A percentile compares a stretch with the other conserved stretches of the same genome.
These are phyloP conservation scores for Fusarium sp. DNA, from an alignment of 2,329 filamentous ascomycete genomes.

Conservation along the genomic window DNA sequence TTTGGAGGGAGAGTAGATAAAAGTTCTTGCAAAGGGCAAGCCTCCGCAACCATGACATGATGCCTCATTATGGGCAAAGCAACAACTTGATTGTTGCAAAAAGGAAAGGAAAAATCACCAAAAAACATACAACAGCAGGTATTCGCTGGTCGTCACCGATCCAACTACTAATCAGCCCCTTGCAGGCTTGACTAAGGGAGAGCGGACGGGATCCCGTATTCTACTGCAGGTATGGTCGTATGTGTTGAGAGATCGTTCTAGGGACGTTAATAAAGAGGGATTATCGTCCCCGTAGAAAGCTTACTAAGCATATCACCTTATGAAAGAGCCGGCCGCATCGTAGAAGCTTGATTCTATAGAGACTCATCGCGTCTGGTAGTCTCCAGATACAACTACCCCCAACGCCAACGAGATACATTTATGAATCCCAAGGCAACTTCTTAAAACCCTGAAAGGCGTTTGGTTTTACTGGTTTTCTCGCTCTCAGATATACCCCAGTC, in stretches of 20 bases:
- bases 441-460: not conserved
- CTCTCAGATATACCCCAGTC: slow-evolving; percentile 51
- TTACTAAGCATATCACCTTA: not conserved
- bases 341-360: not conserved
- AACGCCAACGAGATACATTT: not conserved
- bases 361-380: too few relatives aligned
- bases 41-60: not conserved
- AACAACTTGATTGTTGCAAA: not conserved
- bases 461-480: not conserved
- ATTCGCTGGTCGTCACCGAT: slow-evolving; percentile 27
- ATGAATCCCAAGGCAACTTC: not conserved
- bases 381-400: not conserved
- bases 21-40: not conserved
- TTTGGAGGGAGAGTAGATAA: too few relatives aligned
- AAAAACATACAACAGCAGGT: slow-evolving; percentile 30
- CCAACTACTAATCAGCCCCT: slow-evolving; percentile 28
- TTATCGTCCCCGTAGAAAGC: too few relatives aligned
- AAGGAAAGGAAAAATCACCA: not conserved
- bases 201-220: slow-evolving; percentile 39
- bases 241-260: not conserved
- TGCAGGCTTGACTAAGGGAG: slow-evolving; percentile 33
- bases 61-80: not conserved
- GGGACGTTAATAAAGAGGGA: not conserved
- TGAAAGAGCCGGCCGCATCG: not conserved
- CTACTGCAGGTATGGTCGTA: slow-evolving; percentile 33